Evolutionary conservation across 2,329 filamentous ascomycete genomes (phyloP).

Genomic region (Emydomyces testavorans): DNA sequence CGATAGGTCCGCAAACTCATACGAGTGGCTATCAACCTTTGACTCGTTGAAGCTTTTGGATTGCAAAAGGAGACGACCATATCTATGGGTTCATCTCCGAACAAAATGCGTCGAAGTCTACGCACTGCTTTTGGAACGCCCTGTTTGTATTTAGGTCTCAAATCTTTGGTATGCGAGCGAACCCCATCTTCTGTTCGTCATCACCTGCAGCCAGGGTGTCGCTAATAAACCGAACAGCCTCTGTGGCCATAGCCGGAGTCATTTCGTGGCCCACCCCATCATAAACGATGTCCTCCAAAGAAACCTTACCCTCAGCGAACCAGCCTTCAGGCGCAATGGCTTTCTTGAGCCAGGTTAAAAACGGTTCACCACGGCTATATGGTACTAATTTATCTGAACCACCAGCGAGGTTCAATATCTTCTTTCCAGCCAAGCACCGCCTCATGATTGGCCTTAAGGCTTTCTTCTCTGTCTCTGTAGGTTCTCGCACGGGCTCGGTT

Average conservation of each 20-base stretch:
- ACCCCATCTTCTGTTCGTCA: conserved; percentile 18
- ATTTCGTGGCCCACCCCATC: conserved; percentile 49
- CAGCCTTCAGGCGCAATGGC: conserved; percentile 32
- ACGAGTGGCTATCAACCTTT: too few relatives aligned
- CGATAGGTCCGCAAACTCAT: too few relatives aligned
- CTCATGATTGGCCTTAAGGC: conserved; percentile 35
- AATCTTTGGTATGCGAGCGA: conserved; percentile 23
- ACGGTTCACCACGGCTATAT: conserved; percentile 45
- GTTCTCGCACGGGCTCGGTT: conserved; percentile 26
- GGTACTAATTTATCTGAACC: conserved; percentile 51
- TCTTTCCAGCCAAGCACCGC: conserved; percentile 39
- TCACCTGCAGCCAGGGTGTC: conserved; percentile 28
- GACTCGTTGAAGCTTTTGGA: too few relatives aligned
- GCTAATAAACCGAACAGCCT: conserved; percentile 44
- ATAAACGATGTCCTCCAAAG: conserved; percentile 48
- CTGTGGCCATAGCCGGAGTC: conserved; percentile 44
- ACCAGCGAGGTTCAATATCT: conserved; percentile 44
- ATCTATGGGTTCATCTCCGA: not conserved
- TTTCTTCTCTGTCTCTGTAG: conserved; percentile 35
- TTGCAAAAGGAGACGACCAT: too few relatives aligned
- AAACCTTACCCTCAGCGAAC: conserved; percentile 41
- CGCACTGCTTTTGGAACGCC: not conserved
- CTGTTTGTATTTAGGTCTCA: not conserved
- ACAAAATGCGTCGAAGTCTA: not conserved
- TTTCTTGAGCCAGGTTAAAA: conserved; percentile 46